These are phyloP conservation scores for Clausena lansium DNA, from an alignment of 345 rosid genomes.

Conservation along the genomic window DNA sequence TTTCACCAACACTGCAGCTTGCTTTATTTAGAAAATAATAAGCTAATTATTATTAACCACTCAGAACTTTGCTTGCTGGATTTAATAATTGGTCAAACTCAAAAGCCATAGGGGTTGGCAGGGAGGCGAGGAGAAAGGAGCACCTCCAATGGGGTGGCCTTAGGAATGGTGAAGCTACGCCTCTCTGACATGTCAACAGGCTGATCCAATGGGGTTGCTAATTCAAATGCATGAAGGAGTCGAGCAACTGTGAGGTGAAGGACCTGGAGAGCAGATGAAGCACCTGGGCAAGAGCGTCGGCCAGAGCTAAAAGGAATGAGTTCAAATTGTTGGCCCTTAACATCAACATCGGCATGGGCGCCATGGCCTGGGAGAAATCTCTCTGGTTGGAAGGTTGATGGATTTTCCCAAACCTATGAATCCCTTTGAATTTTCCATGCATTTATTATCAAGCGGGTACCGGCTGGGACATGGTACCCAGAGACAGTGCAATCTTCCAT, in stretches of 20 bases:
- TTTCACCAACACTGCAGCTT: too few species aligned
- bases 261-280: constrained; percentile 36
- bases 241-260: constrained; percentile 40
- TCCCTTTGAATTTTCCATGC: too few species aligned
- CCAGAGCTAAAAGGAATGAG: constrained; percentile 52
- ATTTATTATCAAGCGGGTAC: too few species aligned
- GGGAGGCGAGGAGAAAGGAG: constrained; percentile 38
- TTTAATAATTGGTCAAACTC: background rate
- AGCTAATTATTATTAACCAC: too few species aligned
- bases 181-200: constrained; percentile 38
- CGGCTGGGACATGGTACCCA: too few species aligned
- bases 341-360: constrained; percentile 24
- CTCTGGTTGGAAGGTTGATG: too few species aligned
- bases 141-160: constrained; percentile 46
- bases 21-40: too few species aligned
- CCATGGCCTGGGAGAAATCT: constrained; percentile 41
- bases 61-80: too few species aligned
- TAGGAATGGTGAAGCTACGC: constrained; percentile 39
- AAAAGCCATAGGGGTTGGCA: constrained; percentile 5
- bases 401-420: too few species aligned
- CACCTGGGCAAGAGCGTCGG: constrained; percentile 47
- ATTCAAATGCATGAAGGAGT: constrained; percentile 42
- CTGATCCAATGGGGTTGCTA: constrained; percentile 18
- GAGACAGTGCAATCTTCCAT: constrained; percentile 49
- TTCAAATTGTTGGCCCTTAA: constrained; percentile 44